Base-by-base conservation (phyloP, 306 rosid species). In the Dicorynia guianensis region DNA sequence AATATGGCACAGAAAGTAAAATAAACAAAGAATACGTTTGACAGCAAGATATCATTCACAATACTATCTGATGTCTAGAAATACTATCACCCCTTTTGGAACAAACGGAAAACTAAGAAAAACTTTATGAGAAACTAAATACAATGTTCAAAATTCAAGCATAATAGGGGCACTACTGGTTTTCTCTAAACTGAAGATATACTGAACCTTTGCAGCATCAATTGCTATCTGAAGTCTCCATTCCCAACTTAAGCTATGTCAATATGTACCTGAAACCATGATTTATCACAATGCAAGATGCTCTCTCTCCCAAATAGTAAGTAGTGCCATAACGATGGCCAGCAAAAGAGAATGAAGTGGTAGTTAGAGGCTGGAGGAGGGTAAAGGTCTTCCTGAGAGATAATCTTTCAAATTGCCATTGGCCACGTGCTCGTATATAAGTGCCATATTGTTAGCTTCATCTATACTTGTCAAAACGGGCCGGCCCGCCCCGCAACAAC, bases 131-230 rank as follows among this genome's bases (percentile, higher is more conserved):
- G 73, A 11, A 66, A 53, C 11, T 44, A 14, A 44, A 44, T 11
- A 44, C 12, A 44, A 44, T 44, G 1, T 44, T 44, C 4, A 44
- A 44, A 3, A 0, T 8, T 44, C 10, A 14, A 11, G 15, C 33
- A 46, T 56, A 12, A 46, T 17, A 54, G 5, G 58, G 40, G 52
- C 4, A 38, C 18, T 47, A 44, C 2, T 20, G 30, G 55, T 15
- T 42, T 74, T 25, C 35, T 49, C 38, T 12, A 33, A 25, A n/a
- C 10, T 15, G 30, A 59, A 75, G 70, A 44, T 71, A 50, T 50
- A 63, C 82, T 59, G 56, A 87, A 90, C 95, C 56, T 87, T 89
- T 56, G 95, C 92, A 7, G 92, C 92, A 60, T 90, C 92, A 1
- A 90, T 76, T 67, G 95, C 92, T 50, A 90, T 85, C 77, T 42